Percentiles rank a stretch among this genome's conserved stretches.
These are phyloP conservation scores for Colletotrichum incanum DNA, from an alignment of 2,329 filamentous ascomycete genomes.

Conservation along the genomic window DNA sequence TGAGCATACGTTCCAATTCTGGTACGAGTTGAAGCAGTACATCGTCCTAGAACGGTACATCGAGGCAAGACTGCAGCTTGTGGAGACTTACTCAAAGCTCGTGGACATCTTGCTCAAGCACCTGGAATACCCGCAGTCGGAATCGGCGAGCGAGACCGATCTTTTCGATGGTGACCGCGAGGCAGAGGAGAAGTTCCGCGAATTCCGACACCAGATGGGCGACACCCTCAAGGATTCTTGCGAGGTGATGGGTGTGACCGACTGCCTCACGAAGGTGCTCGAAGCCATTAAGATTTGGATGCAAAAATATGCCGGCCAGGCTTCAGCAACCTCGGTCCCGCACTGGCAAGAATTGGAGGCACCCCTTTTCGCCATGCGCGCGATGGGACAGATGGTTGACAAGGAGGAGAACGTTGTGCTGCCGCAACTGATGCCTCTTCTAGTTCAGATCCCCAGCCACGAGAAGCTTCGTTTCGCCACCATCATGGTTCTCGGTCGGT, in stretches of 20 bases:
- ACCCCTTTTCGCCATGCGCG: constrained; percentile 93
- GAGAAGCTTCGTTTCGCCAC: constrained; percentile 99
- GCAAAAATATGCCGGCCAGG: constrained; percentile 83
- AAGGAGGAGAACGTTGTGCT: constrained; percentile 89
- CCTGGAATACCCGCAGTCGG: constrained; percentile 86
- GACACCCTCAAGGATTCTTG: constrained; percentile 98
- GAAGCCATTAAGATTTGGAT: constrained; percentile 91
- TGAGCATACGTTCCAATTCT: constrained; percentile 95
- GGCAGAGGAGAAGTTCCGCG: constrained; percentile 95
- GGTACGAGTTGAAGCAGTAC: constrained; percentile 99
- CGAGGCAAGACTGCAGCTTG: constrained; percentile 81
- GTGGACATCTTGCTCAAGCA: constrained; percentile 95
- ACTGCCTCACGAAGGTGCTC: constrained; percentile 92
- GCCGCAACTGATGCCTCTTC: constrained; percentile 90
- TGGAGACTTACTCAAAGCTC: constrained; percentile 88
- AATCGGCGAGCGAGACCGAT: constrained; percentile 82
- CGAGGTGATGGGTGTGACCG: constrained; percentile 93
- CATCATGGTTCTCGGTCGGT: constrained; percentile 96
- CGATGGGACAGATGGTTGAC: constrained; percentile 96
- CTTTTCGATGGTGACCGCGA: constrained; percentile 97
- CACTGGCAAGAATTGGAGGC: constrained; percentile 98
- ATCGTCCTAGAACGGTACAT: constrained; percentile 92
- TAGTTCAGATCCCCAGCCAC: constrained; percentile 94
- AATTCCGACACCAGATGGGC: constrained; percentile 97
- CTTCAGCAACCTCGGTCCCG: constrained; percentile 82